Percentiles rank a stretch among this genome's conserved stretches.
These are phyloP conservation scores for Candida mattraensis DNA, from an alignment of 805 yeast species.

Conservation along the genomic window DNA sequence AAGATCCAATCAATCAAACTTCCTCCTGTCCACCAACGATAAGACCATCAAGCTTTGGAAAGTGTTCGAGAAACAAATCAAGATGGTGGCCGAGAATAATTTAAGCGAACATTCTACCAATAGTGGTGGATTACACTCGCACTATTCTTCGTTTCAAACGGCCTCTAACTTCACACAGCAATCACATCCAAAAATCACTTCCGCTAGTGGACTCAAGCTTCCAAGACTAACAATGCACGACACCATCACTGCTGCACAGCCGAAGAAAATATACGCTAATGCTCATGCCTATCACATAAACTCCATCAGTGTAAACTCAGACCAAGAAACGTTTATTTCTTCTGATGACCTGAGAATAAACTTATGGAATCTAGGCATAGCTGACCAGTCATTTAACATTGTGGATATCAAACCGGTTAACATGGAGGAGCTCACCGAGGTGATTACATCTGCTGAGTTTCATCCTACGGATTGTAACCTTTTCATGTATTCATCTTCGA, in stretches of 20 bases:
- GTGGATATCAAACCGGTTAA: conserved; percentile 97
- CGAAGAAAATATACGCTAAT: conserved; percentile 86
- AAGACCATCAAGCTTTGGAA: conserved; percentile 99
- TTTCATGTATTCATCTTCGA: conserved; percentile 93
- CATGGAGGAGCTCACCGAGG: conserved; percentile 99
- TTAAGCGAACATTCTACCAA: conserved; percentile 43
- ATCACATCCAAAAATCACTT: conserved; percentile 18
- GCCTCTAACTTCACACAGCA: conserved; percentile 23
- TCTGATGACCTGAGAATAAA: conserved; percentile 95
- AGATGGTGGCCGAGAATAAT: conserved; percentile 90
- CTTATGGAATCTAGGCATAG: conserved; percentile 90
- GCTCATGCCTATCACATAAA: conserved; percentile 99
- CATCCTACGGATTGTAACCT: conserved; percentile 91
- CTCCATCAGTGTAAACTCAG: conserved; percentile 90
- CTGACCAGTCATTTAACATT: conserved; percentile 94
- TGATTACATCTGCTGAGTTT: conserved; percentile 93
- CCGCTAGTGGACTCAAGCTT: conserved; percentile 53
- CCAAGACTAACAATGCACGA: conserved; percentile 94
- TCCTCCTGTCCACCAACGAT: conserved; percentile 88
- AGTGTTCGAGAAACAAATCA: conserved; percentile 85
- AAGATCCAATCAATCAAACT: conserved; percentile 86
- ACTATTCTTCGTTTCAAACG: conserved; percentile 29
- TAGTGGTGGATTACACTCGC: conserved; percentile 21
- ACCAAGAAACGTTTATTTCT: conserved; percentile 91
- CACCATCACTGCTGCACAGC: conserved; percentile 91